phyloP scores from a whole-genome alignment of 306 rosid species.

The Calophaca sinica region DNA sequence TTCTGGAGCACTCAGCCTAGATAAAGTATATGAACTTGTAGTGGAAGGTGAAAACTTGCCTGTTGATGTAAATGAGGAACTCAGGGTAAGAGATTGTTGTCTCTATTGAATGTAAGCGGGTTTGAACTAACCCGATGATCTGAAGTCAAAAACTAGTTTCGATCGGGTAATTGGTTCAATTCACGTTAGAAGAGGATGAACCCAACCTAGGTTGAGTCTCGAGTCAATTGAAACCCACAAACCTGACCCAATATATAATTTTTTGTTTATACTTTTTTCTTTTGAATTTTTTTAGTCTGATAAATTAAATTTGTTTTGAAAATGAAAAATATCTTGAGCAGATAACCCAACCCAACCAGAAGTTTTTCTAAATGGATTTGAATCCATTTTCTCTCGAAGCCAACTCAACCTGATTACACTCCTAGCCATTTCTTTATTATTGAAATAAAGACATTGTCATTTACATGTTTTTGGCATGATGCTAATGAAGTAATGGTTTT shows the following conservation, averaged over 20 bases:
- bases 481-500: slow-evolving; percentile 39
- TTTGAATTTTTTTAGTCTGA: background rate
- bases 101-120: background rate
- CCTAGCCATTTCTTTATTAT: slow-evolving; percentile 13
- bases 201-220: background rate
- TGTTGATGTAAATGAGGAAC: slow-evolving; percentile 74
- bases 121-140: background rate
- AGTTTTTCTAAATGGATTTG: slow-evolving; percentile 12
- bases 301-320: background rate
- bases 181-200: background rate
- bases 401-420: background rate
- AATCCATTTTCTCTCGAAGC: slow-evolving; percentile 6
- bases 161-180: background rate
- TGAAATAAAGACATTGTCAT: slow-evolving; percentile 49
- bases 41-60: slow-evolving; percentile 84
- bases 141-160: background rate
- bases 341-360: background rate
- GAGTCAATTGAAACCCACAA: slow-evolving; percentile 13
- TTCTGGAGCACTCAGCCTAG: slow-evolving; percentile 71
- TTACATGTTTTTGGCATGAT: slow-evolving; percentile 23
- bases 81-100: slow-evolving; percentile 57
- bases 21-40: slow-evolving; percentile 69
- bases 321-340: background rate
- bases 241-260: background rate
- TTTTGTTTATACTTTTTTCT: background rate